Evolutionary conservation across 306 rosid species (phyloP).

Genomic region (Calophaca sinica): DNA sequence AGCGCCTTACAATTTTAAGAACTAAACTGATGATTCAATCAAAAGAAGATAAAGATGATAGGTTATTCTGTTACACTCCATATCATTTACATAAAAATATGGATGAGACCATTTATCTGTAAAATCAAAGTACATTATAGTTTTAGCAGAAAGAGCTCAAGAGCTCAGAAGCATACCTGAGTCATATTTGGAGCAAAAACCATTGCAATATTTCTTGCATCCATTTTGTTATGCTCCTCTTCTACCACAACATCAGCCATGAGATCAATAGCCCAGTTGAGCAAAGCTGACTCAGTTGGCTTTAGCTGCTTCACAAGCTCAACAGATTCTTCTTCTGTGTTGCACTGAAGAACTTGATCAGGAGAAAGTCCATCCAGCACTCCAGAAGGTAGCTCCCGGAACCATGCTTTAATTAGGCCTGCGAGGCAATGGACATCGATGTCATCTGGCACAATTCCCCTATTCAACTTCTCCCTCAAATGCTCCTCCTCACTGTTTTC

Average conservation of each 20-base stretch:
- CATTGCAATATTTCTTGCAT: constrained; percentile 96
- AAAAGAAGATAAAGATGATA: too few relatives aligned
- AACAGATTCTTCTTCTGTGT: constrained; percentile 83
- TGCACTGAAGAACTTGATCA: constrained; percentile 89
- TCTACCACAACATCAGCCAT: constrained; percentile 98
- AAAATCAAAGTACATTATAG: too few relatives aligned
- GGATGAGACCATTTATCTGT: too few relatives aligned
- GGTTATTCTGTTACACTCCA: too few relatives aligned
- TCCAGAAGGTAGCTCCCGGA: constrained; percentile 95
- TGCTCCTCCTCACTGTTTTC: constrained; percentile 89
- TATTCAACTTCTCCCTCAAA: constrained; percentile 81
- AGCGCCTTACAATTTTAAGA: too few relatives aligned
- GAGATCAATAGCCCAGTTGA: constrained; percentile 92
- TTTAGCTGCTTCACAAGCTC: constrained; percentile 81
- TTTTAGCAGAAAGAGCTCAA: background rate
- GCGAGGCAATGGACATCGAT: constrained; percentile 95
- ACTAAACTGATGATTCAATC: too few relatives aligned
- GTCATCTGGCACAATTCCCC: constrained; percentile 83
- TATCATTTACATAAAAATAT: too few relatives aligned
- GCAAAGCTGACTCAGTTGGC: constrained; percentile 78
- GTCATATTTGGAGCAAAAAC: constrained; percentile 99
- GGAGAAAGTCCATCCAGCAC: constrained; percentile 96
- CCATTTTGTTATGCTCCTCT: constrained; percentile 91
- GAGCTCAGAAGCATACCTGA: constrained; percentile 54
- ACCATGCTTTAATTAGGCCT: constrained; percentile 96